Base-by-base conservation (phyloP, 306 rosid species). In the Psophocarpus tetragonolobus region DNA sequence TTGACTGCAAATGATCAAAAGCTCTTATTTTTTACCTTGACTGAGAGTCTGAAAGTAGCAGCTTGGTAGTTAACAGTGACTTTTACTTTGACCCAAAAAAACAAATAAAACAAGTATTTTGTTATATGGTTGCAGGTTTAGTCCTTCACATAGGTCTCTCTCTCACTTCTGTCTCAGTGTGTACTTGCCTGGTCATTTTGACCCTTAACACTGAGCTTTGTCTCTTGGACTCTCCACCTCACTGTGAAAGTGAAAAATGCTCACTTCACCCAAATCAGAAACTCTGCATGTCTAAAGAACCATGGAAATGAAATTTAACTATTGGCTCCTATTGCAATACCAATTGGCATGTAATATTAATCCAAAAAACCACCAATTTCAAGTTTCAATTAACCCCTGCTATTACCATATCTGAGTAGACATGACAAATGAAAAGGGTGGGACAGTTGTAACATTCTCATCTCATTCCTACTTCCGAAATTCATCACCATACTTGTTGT, bases 141-240 rank as follows among this genome's bases (percentile, higher is more conserved):
- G 65, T 6, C 66, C 26, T 12, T 8, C 15, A 32, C 76, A 56
- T 41, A 21, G 24, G 3, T 62, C 15, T 33, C 66, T 6, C 33
- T 57, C 26, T 47, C 66, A 45, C 32, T 67, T 73, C 41, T 76
- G 77, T 63, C 80, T 14, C 17, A 1, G 26, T 18, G 80, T 78
- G 39, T 29, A 39, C 61, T 74, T 58, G 42, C 66, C 26, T 57
- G 45, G 54, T 32, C 56, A 39, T 48, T 65, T 54, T 73, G 66
- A 64, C 77, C 30, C 50, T 80, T 69, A 66, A 21, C 24, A 48
- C 80, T 77, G 82, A 53, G 66, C 78, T 74, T 69, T 77, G 76
- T 61, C 14, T 74, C 50, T 67, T 51, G 33, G 83, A 82, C 65
- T 21, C 51, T 24, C 24, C n/a, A n/a, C n/a, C n/a, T 77, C 24